Percentiles rank a stretch among this genome's conserved stretches.
Conservation (phyloP, 2,329 filamentous ascomycete species). For the Bipolaris cookei region DNA sequence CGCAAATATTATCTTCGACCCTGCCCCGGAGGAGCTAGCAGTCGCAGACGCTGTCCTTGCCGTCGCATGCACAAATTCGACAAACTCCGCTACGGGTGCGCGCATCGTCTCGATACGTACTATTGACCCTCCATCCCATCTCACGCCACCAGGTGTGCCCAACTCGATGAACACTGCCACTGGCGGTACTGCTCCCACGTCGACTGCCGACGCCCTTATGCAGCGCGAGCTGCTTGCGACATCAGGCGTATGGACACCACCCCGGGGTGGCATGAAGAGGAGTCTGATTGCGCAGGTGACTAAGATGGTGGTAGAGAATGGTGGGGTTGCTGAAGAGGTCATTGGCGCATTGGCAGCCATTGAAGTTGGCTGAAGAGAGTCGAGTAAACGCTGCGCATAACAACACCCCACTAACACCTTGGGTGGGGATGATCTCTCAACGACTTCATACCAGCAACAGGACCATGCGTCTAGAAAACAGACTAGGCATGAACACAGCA, state of each 20-base stretch:
- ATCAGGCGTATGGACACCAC: constrained; percentile 81
- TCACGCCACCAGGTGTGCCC: constrained; percentile 57
- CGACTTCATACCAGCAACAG: neutral
- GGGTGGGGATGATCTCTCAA: neutral
- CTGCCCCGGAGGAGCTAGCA: constrained; percentile 86
- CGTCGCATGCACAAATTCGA: constrained; percentile 69
- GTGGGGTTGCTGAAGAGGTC: constrained; percentile 85
- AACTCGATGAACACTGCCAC: constrained; percentile 56
- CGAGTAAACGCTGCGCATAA: constrained; percentile 1
- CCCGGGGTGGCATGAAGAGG: constrained; percentile 81
- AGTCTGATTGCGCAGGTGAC: constrained; percentile 75
- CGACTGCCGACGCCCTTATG: constrained; percentile 50
- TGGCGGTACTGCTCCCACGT: constrained; percentile 48
- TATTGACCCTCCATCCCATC: constrained; percentile 57
- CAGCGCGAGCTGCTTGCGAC: constrained; percentile 63
- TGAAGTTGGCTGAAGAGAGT: constrained; percentile 54
- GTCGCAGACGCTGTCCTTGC: constrained; percentile 90
- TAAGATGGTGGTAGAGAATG: constrained; percentile 74
- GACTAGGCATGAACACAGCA: constrained; percentile 2
- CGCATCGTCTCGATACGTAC: constrained; percentile 55
- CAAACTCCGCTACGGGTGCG: constrained; percentile 31
- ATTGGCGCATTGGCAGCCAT: constrained; percentile 80
- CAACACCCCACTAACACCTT: constrained; percentile 1
- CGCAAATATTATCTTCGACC: constrained; percentile 92
- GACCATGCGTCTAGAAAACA: neutral